Conservation (phyloP, 2,329 filamentous ascomycete genomes). For the Penicillium sp. region DNA sequence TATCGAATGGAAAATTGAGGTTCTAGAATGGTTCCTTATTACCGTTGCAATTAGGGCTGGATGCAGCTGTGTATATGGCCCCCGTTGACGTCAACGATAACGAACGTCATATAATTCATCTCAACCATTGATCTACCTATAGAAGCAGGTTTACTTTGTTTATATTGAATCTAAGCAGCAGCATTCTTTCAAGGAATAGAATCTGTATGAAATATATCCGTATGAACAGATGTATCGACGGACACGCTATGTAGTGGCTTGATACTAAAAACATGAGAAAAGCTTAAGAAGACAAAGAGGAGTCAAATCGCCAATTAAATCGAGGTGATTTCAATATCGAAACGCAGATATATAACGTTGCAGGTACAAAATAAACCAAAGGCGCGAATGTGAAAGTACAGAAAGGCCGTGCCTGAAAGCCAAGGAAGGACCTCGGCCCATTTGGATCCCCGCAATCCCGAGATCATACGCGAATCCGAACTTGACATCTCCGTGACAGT, state of each 20-base stretch:
- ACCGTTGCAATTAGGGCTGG: neutral
- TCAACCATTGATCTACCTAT: neutral
- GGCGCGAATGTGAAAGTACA: slow-evolving; percentile 6
- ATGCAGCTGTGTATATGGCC: neutral
- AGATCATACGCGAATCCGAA: slow-evolving; percentile 9
- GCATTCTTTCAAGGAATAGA: neutral
- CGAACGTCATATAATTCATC: neutral
- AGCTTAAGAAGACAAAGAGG: neutral
- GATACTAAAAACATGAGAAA: neutral
- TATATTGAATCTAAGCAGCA: neutral
- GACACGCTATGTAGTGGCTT: neutral
- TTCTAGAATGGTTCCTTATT: neutral
- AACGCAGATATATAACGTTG: neutral
- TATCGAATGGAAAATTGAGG: neutral
- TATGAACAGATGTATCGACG: too few relatives aligned
- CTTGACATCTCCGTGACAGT: slow-evolving; percentile 2
- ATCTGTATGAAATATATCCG: too few relatives aligned
- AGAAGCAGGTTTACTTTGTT: neutral
- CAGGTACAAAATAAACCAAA: neutral
- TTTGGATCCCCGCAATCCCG: slow-evolving; percentile 26
- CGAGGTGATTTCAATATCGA: neutral
- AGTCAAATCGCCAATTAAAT: neutral
- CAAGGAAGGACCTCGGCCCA: slow-evolving; percentile 21
- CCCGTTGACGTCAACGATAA: neutral
- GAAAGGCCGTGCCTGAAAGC: slow-evolving; percentile 10